These are phyloP conservation scores for Pseudocercospora cruenta DNA, from an alignment of 2,329 filamentous ascomycete genomes.

Conservation along the genomic window DNA sequence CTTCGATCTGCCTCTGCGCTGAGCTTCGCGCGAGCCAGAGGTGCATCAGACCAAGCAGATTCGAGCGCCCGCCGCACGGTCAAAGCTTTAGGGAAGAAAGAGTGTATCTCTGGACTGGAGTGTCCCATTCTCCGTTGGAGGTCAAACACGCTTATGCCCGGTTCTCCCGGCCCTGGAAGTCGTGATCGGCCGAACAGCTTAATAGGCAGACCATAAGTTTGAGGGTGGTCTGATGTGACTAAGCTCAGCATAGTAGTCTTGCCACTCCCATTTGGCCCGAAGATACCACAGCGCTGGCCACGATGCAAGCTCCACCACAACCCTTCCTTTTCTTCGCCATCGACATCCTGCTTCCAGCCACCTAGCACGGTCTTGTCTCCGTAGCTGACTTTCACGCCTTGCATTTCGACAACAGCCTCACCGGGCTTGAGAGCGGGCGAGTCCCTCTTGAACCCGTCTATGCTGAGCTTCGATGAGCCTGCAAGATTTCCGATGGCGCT, in stretches of 20 bases:
- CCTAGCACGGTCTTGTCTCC: constrained; percentile 77
- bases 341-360: constrained; percentile 69
- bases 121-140: constrained; percentile 89
- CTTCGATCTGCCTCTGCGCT: constrained; percentile 58
- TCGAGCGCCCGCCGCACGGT: constrained; percentile 75
- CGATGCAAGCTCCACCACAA: constrained; percentile 81
- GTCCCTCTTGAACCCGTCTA: constrained; percentile 34
- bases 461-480: constrained; percentile 25
- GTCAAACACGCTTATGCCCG: constrained; percentile 87
- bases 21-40: constrained; percentile 70
- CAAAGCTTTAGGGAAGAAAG: constrained; percentile 81
- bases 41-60: constrained; percentile 89
- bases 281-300: constrained; percentile 87
- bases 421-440: constrained; percentile 48
- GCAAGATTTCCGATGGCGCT: neutral
- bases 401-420: constrained; percentile 82
- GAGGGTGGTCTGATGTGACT: constrained; percentile 93
- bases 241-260: constrained; percentile 94
- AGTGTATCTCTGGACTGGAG: constrained; percentile 90
- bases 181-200: constrained; percentile 81
- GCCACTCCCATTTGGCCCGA: constrained; percentile 90
- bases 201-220: constrained; percentile 87
- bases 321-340: constrained; percentile 57
- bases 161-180: constrained; percentile 70
- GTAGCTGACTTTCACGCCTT: constrained; percentile 80